Evolutionary conservation across 208 protist genomes (phyloP).

Genomic region (Crithidia mellificae): DNA sequence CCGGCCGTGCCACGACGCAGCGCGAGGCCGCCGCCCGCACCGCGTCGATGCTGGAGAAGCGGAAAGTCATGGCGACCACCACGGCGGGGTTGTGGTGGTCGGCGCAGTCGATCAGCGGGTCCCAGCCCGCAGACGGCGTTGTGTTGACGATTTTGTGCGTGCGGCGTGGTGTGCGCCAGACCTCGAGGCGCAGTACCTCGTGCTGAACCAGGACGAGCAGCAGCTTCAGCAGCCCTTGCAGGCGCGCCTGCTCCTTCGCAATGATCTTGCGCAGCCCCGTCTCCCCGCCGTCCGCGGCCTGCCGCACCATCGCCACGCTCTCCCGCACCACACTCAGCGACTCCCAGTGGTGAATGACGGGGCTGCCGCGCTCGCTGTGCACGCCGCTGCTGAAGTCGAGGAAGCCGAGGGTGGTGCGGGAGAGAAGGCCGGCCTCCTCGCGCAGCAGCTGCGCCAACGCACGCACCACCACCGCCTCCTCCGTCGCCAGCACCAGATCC

Average conservation of each 20-base stretch:
- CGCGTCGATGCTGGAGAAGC: conserved; percentile 56
- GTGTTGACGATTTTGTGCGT: conserved; percentile 38
- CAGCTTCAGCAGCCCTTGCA: conserved; percentile 54
- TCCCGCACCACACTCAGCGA: conserved; percentile 37
- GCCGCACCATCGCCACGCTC: conserved; percentile 23
- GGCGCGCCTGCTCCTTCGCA: conserved; percentile 43
- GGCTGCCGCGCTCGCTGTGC: conserved; percentile 1
- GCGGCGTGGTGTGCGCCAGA: conserved; percentile 74
- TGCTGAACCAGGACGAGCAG: conserved; percentile 67
- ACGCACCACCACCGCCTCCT: conserved; percentile 55
- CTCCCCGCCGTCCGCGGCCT: conserved; percentile 21
- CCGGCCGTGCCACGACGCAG: conserved; percentile 48
- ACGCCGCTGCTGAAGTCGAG: conserved; percentile 56
- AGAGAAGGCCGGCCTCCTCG: conserved; percentile 42
- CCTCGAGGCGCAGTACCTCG: conserved; percentile 63
- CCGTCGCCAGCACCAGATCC: conserved; percentile 44
- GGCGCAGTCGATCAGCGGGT: conserved; percentile 44
- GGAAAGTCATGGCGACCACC: conserved; percentile 60
- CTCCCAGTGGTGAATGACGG: conserved; percentile 19
- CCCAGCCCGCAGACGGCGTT: conserved; percentile 40
- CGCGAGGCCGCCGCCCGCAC: conserved; percentile 39
- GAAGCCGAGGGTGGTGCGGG: conserved; percentile 49
- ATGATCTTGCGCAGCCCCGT: conserved; percentile 33
- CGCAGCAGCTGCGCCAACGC: conserved; percentile 58
- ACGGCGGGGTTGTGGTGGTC: conserved; percentile 65